phyloP scores from a whole-genome alignment of 1,139 yeast genomes.

The Suhomyces atakaporum region DNA sequence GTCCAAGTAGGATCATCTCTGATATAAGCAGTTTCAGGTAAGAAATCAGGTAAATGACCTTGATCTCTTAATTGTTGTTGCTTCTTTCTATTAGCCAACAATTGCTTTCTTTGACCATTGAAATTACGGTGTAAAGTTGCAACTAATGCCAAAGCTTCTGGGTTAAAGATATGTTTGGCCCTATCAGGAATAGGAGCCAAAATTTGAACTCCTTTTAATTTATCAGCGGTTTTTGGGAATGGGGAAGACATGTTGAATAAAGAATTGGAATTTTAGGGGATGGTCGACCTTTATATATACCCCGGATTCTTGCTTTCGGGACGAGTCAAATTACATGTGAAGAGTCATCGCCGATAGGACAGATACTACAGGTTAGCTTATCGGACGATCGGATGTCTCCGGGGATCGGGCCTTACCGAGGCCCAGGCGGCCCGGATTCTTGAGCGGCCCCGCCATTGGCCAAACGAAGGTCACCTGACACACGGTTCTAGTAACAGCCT shows the following conservation, averaged over 20 bases:
- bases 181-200: slow-evolving; percentile 61
- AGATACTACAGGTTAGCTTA: slow-evolving; percentile 2
- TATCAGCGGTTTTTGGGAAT: slow-evolving; percentile 53
- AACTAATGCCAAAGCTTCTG: slow-evolving; percentile 70
- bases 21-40: slow-evolving; percentile 69
- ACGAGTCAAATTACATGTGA: slow-evolving; percentile 8
- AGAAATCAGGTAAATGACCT: slow-evolving; percentile 71
- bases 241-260: slow-evolving; percentile 42
- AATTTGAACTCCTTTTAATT: slow-evolving; percentile 64
- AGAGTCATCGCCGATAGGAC: slow-evolving; percentile 6
- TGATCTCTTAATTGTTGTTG: slow-evolving; percentile 65
- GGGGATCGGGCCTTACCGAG: slow-evolving; percentile 2
- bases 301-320: slow-evolving; percentile 8
- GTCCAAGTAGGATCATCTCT: slow-evolving; percentile 78
- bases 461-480: too few relatives aligned
- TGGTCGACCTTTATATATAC: slow-evolving; percentile 6
- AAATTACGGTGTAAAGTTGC: slow-evolving; percentile 76
- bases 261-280: slow-evolving; percentile 1
- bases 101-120: slow-evolving; percentile 58
- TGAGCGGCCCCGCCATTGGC: too few relatives aligned
- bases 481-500: too few relatives aligned
- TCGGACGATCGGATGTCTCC: slow-evolving; percentile 7
- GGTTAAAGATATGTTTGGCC: slow-evolving; percentile 63
- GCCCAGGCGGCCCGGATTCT: neutral
- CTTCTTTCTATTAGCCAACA: slow-evolving; percentile 59